These are phyloP conservation scores for Ephemerocybe angulata DNA, from an alignment of 768 basidiomycete species.

Conservation along the genomic window DNA sequence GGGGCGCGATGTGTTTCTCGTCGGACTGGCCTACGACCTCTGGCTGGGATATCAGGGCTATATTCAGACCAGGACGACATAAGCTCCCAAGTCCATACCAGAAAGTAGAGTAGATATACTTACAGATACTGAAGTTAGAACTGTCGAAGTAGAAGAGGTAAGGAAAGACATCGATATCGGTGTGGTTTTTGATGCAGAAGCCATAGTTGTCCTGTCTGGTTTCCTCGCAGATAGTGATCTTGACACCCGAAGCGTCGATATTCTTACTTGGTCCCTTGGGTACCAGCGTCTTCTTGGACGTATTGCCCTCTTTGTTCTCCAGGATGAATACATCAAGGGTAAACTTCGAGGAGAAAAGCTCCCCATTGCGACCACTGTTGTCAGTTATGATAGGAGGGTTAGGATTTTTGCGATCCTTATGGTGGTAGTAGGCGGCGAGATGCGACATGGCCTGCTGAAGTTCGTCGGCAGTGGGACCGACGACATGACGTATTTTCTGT, in stretches of 20 bases:
- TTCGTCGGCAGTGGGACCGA: background rate
- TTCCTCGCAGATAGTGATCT: background rate
- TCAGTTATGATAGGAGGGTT: background rate
- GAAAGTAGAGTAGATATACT: too few species aligned
- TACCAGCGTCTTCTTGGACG: too few species aligned
- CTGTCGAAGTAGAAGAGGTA: conserved; percentile 1
- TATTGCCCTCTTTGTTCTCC: background rate
- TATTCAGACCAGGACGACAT: too few species aligned
- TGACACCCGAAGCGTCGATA: background rate
- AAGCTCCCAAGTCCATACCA: too few species aligned
- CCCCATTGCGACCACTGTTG: background rate
- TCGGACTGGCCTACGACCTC: too few species aligned
- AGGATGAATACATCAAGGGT: background rate
- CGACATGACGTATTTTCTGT: background rate
- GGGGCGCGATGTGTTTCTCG: too few species aligned
- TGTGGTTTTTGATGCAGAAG: background rate
- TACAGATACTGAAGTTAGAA: background rate
- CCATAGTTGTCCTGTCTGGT: background rate
- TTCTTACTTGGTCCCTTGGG: background rate
- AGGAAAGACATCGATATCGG: background rate
- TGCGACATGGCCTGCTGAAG: background rate
- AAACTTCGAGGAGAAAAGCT: background rate
- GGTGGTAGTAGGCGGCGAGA: background rate
- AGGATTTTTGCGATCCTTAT: background rate
- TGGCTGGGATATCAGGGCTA: too few species aligned